These are phyloP conservation scores for Lycium barbarum DNA, from an alignment of 257 asterid genomes.

Conservation along the genomic window DNA sequence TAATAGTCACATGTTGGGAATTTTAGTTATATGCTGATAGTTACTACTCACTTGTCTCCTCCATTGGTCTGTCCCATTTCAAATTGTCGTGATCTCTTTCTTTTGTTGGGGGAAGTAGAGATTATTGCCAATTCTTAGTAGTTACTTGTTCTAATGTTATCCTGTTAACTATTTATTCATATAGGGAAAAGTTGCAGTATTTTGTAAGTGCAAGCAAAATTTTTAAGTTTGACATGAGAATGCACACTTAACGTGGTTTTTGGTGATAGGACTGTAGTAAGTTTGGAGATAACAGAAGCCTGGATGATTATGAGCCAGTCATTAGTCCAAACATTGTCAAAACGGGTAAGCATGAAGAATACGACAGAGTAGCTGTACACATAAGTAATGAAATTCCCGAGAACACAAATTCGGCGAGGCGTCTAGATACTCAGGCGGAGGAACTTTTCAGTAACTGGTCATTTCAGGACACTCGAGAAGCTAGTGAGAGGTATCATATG, in stretches of 20 bases:
- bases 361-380: slow-evolving; percentile 35
- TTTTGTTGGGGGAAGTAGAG: neutral
- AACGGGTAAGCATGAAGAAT: slow-evolving; percentile 43
- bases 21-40: slow-evolving; percentile 10
- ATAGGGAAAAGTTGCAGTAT: neutral
- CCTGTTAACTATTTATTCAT: neutral
- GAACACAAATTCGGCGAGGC: slow-evolving; percentile 29
- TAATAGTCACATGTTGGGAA: neutral
- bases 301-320: slow-evolving; percentile 33
- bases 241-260: neutral
- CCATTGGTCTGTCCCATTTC: neutral
- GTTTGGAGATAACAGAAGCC: slow-evolving; percentile 7
- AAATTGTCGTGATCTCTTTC: neutral
- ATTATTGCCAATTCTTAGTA: slow-evolving; percentile 7
- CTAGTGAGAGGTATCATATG: slow-evolving; percentile 28
- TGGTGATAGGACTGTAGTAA: slow-evolving; percentile 36
- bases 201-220: neutral
- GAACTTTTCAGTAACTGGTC: slow-evolving; percentile 11
- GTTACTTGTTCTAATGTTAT: slow-evolving; percentile 23
- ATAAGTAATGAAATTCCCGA: slow-evolving; percentile 40
- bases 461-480: slow-evolving; percentile 39
- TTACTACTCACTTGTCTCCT: neutral
- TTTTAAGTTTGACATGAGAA: slow-evolving; percentile 3
- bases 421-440: slow-evolving; percentile 35
- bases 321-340: slow-evolving; percentile 32